Percentiles rank a stretch among this genome's conserved stretches.
Evolutionary conservation across 257 asterid genomes (phyloP).

Genomic region (Forsythia suspensa): DNA sequence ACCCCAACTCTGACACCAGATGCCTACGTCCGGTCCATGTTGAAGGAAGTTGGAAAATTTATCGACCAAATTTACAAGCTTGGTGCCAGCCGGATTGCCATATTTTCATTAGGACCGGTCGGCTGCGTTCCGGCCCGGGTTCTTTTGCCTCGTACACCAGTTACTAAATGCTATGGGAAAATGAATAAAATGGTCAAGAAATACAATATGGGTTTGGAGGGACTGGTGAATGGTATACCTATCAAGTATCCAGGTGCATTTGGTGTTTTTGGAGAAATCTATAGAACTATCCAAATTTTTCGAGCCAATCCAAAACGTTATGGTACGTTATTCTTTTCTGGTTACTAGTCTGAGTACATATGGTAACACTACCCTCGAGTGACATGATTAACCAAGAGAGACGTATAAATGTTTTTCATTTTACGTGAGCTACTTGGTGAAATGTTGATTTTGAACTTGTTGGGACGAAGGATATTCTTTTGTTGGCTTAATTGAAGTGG

Average conservation of each 20-base stretch:
- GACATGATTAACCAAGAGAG: too few species aligned
- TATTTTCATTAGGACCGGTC: constrained; percentile 70
- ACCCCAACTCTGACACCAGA: constrained; percentile 46
- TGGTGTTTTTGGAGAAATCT: constrained; percentile 58
- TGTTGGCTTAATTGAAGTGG: too few species aligned
- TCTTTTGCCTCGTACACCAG: constrained; percentile 57
- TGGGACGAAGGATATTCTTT: too few species aligned
- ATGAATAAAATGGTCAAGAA: constrained; percentile 68
- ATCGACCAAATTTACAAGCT: constrained; percentile 40
- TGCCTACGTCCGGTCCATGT: constrained; percentile 56
- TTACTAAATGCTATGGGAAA: constrained; percentile 50
- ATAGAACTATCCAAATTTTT: constrained; percentile 42
- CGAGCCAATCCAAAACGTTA: constrained; percentile 48
- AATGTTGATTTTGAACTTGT: too few species aligned
- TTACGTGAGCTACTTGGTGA: too few species aligned
- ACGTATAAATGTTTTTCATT: too few species aligned
- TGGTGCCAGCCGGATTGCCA: constrained; percentile 50
- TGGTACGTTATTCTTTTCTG: constrained; percentile 32
- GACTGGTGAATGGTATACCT: constrained; percentile 37
- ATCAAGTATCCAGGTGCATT: constrained; percentile 39
- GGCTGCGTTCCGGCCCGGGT: constrained; percentile 79
- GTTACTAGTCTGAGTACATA: too few species aligned
- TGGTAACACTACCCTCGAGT: too few species aligned
- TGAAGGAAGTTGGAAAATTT: constrained; percentile 27
- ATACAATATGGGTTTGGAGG: constrained; percentile 54